phyloP scores from a whole-genome alignment of 768 basidiomycete species.

The Chalciporus pseudorubinellus region DNA sequence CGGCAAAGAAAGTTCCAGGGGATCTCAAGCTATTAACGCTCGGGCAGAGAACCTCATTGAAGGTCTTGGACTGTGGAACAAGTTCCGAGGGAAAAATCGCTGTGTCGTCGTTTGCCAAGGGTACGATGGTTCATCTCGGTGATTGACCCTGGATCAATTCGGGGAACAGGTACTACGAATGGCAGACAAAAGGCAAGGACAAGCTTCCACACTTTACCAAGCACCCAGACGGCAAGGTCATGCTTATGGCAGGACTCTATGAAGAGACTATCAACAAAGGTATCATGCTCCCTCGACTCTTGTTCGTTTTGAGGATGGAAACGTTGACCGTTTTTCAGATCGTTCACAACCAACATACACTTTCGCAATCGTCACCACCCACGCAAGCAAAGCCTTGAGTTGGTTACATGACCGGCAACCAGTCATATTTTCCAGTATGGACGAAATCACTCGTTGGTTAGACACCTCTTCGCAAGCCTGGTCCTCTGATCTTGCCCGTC shows the following conservation, averaged over 20 bases:
- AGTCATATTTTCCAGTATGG: constrained; percentile 66
- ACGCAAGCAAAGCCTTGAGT: constrained; percentile 60
- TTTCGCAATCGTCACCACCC: constrained; percentile 88
- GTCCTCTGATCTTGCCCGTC: constrained; percentile 54
- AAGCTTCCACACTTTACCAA: constrained; percentile 83
- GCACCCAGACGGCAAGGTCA: constrained; percentile 56
- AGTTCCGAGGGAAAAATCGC: constrained; percentile 75
- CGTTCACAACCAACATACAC: constrained; percentile 63
- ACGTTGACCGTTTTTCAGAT: constrained; percentile 34
- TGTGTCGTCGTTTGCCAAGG: constrained; percentile 85
- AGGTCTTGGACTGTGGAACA: constrained; percentile 81
- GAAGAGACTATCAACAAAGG: constrained; percentile 71
- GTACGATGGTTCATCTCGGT: constrained; percentile 31
- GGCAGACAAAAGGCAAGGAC: constrained; percentile 80
- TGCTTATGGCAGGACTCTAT: constrained; percentile 89
- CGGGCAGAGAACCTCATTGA: constrained; percentile 77
- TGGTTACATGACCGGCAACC: constrained; percentile 95
- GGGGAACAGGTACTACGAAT: constrained; percentile 80
- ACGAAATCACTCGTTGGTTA: constrained; percentile 72
- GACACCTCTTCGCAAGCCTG: constrained; percentile 69
- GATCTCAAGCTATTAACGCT: constrained; percentile 86
- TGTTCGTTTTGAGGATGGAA: background rate
- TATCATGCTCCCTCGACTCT: constrained; percentile 17
- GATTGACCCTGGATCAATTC: background rate
- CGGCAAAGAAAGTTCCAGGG: constrained; percentile 51